phyloP scores from a whole-genome alignment of 2,329 filamentous ascomycete species.

The Tolypocladium nubicola region DNA sequence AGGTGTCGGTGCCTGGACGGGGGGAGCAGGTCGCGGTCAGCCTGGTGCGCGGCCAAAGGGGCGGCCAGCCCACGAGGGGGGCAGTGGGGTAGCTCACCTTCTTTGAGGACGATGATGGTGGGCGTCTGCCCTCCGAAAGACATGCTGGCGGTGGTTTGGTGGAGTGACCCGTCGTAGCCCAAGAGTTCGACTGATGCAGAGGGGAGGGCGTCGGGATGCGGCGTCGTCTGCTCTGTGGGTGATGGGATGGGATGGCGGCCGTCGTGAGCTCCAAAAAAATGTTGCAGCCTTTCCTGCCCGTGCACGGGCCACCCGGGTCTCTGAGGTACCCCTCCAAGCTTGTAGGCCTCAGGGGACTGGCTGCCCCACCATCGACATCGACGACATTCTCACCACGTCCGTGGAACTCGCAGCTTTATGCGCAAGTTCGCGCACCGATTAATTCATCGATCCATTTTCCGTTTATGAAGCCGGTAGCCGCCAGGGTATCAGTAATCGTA shows the following conservation, averaged over 20 bases:
- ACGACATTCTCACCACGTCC: not conserved
- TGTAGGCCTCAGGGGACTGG: not conserved
- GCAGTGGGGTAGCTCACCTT: conserved; percentile 52
- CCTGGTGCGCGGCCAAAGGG: not conserved
- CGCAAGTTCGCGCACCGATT: too few species aligned
- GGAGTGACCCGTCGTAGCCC: conserved; percentile 22
- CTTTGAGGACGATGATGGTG: conserved; percentile 95
- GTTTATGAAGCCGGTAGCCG: not conserved
- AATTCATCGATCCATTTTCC: not conserved
- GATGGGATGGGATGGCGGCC: not conserved
- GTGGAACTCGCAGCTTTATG: not conserved
- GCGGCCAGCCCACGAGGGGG: conserved; percentile 5
- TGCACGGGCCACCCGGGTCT: not conserved
- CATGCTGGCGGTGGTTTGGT: conserved; percentile 43
- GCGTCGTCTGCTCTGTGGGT: not conserved
- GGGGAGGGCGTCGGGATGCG: not conserved
- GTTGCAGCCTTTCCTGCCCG: conserved; percentile 30
- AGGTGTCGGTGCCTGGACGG: conserved; percentile 77
- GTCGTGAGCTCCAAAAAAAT: conserved; percentile 30
- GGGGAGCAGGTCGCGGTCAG: not conserved
- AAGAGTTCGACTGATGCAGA: not conserved
- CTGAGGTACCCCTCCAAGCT: not conserved
- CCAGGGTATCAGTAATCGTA: not conserved
- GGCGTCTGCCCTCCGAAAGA: conserved; percentile 96
- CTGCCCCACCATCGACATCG: not conserved